Base-by-base conservation (phyloP, 805 yeast species). In the Lipomyces chichibuensis region DNA sequence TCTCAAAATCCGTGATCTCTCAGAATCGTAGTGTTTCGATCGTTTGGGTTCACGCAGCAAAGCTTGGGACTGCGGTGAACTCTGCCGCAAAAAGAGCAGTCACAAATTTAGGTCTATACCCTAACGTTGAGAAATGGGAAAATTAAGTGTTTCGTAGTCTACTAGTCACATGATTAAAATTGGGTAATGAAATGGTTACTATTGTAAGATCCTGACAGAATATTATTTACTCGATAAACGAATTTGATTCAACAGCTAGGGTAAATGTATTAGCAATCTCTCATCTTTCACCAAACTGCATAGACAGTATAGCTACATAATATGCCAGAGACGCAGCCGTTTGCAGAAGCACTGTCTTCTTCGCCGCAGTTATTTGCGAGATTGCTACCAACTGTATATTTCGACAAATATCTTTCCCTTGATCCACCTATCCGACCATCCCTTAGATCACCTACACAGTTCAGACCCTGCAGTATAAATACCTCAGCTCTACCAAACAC, bases 401-500 rank as follows among this genome's bases (percentile, higher is more conserved):
- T 69, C 35, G 65, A 63, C 57, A 67, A 64, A 29, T 57, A 65
- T 52, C 66, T 69, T 33, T 13, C 65, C 0, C 64, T 69, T 25
- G 23, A 32, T 29, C 65, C 70, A 25, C 71, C 71, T 11, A 49
- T 64, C n/a, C 66, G 71, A 13, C 71, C 71, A 20, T 57, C 71
- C 13, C 57, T 39, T 27, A 64, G 71, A 25, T n/a, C 65, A 33
- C 70, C 65, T 49, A 13, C 59, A 14, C 58, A 52, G 35, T 69
- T 69, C 59, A 63, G 71, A 37, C 13, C 29, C 13, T 29, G 57
- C 46, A 52, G 58, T 2, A 63, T 69, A 55, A 59, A 65, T 63
- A 55, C 67, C 14, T 46, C 63, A n/a, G 61, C 71, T 7, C 55
- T 69, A 2, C 63, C 66, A 4, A 56, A 57, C 62, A 61, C 70